Percentiles rank a stretch among this genome's conserved stretches.
These are phyloP conservation scores for Lepraria neglecta DNA, from an alignment of 495 filamentous ascomycete genomes.

Conservation along the genomic window DNA sequence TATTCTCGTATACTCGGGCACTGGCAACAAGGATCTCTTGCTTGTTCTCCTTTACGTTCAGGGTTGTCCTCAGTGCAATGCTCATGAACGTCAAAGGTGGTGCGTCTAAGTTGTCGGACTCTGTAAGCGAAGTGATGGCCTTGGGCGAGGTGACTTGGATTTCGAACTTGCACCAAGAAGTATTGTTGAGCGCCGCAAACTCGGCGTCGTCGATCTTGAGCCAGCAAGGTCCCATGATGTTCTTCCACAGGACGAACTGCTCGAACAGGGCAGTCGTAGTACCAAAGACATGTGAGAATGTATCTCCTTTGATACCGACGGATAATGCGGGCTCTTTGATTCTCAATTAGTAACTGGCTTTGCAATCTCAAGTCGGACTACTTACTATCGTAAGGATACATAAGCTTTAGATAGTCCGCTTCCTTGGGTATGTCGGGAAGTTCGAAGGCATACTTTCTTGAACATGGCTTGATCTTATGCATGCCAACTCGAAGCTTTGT, in stretches of 20 bases:
- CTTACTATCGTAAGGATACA: slow-evolving; percentile 75
- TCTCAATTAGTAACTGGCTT: not conserved
- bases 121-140: slow-evolving; percentile 59
- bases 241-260: slow-evolving; percentile 96
- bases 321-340: slow-evolving; percentile 52
- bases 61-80: slow-evolving; percentile 75
- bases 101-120: slow-evolving; percentile 69
- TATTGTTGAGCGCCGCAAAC: slow-evolving; percentile 78
- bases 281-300: slow-evolving; percentile 91
- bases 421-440: slow-evolving; percentile 80
- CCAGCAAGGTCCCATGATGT: slow-evolving; percentile 98
- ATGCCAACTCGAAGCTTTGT: slow-evolving; percentile 70
- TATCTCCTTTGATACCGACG: slow-evolving; percentile 70
- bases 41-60: slow-evolving; percentile 92
- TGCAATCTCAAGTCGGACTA: not conserved
- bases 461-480: slow-evolving; percentile 88
- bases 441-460: slow-evolving; percentile 93
- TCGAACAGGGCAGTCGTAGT: slow-evolving; percentile 92
- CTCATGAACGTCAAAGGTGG: slow-evolving; percentile 93
- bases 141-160: slow-evolving; percentile 71
- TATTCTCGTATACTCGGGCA: slow-evolving; percentile 84
- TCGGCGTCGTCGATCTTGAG: slow-evolving; percentile 78
- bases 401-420: slow-evolving; percentile 81
- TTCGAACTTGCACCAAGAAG: slow-evolving; percentile 96
- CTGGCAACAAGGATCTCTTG: slow-evolving; percentile 89